Evolutionary conservation across 1,139 yeast genomes (phyloP), one percentile per base, ranked within the genome.

Genomic region (Magnusiomyces suaveolens): DNA sequence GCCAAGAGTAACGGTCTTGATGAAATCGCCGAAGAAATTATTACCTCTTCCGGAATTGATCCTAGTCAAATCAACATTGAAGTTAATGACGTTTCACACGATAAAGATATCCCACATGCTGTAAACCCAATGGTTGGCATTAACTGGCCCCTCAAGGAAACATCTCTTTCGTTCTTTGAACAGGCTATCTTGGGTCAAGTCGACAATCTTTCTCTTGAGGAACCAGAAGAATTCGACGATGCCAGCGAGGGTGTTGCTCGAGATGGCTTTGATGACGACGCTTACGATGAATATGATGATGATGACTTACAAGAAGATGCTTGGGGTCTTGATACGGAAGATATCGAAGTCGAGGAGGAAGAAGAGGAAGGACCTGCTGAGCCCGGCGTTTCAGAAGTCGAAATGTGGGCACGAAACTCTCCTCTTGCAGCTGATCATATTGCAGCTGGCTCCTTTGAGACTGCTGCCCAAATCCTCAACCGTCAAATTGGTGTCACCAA

Each of bases 401-500:
- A 84, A 2, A 71, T 73, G 60, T 94, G 99, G 98, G 79, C 87
- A 46, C 84, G 92, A 61, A 87, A 86, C 71, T 87, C 97, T 18
- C 87, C 85, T 60, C 79, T 92, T 53, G 89, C 97, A 2, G 97
- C 96, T 43, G 89, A 87, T 43, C 88, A 88, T 64, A 89, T 86
- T 65, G 97, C 98, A 1, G 90, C 97, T 1, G 99, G 99, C 62
- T 87, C 95, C 3, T 89, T 90, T 68, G 97, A 90, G 60, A 87
- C 92, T 59, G 98, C 98, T 48, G 94, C 97, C 43, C 92, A 88
- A 63, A 79, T 94, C 66, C 78, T 94, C 65, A 81, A 85, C 72
- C 85, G 94, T 65, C 98, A 94, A 71, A 77, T 85, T 53, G 98
- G 97, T 62, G 80, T 87, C 53, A 82, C 80, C 43, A 78, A 87